Conservation (phyloP, 1,284 basidiomycete species). For the Athelia psychrophila region DNA sequence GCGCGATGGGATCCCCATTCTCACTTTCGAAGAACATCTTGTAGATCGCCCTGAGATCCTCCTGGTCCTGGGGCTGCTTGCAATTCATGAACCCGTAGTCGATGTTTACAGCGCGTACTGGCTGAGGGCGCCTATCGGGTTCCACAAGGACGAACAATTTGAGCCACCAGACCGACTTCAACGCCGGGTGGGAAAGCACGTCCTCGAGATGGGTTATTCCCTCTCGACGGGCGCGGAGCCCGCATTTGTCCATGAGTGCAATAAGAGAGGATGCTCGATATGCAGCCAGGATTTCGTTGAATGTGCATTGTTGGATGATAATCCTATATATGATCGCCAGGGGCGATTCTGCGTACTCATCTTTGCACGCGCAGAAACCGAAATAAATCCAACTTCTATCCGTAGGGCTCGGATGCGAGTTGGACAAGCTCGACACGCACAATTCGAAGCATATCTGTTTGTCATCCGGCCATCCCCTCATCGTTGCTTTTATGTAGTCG, state of each 20-base stretch:
- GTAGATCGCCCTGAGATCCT: constrained; percentile 28
- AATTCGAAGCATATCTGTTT: constrained; percentile 12
- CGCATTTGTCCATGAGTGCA: constrained; percentile 20
- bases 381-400: constrained; percentile 17
- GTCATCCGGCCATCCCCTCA: constrained; percentile 7
- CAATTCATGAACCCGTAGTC: constrained; percentile 40
- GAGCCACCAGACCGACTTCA: constrained; percentile 36
- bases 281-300: constrained; percentile 29
- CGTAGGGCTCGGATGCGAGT: constrained; percentile 14
- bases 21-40: constrained; percentile 21
- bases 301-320: constrained; percentile 25
- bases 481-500: constrained; percentile 4
- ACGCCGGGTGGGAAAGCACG: constrained; percentile 16
- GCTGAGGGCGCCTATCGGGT: constrained; percentile 5
- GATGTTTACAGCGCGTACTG: constrained; percentile 25
- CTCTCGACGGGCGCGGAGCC: constrained; percentile 3
- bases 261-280: constrained; percentile 19
- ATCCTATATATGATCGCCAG: constrained; percentile 15
- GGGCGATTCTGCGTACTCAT: constrained; percentile 13
- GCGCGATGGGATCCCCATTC: constrained; percentile 23
- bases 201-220: constrained; percentile 20
- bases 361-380: constrained; percentile 27
- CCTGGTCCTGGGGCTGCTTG: constrained; percentile 17
- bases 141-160: constrained; percentile 27
- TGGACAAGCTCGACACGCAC: constrained; percentile 9